These are phyloP conservation scores for Plantago major DNA, from an alignment of 257 asterid genomes.

Conservation along the genomic window DNA sequence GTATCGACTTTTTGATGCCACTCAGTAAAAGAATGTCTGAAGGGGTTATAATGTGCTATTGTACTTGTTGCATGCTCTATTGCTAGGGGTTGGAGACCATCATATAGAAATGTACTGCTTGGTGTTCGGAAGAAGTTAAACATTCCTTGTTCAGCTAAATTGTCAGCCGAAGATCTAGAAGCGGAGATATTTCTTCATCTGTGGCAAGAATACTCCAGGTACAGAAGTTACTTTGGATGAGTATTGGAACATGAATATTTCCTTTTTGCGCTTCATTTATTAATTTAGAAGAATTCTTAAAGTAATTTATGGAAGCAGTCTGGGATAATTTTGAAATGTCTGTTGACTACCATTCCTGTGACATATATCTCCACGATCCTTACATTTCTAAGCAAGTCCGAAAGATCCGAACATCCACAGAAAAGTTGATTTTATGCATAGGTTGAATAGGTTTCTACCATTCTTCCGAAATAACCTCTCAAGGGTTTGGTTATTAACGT, in stretches of 20 bases:
- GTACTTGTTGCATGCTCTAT: conserved; percentile 11
- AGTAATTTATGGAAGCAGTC: neutral
- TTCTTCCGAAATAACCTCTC: too few relatives aligned
- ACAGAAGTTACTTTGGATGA: conserved; percentile 14
- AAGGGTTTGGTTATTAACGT: too few relatives aligned
- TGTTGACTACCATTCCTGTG: too few relatives aligned
- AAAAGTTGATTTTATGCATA: too few relatives aligned
- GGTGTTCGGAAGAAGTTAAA: conserved; percentile 65
- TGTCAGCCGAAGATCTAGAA: conserved; percentile 81
- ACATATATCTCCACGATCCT: too few relatives aligned
- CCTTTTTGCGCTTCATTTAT: neutral
- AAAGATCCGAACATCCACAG: too few relatives aligned
- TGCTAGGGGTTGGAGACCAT: conserved; percentile 93
- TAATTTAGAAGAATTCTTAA: neutral
- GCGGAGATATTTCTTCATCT: conserved; percentile 90
- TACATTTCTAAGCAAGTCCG: too few relatives aligned
- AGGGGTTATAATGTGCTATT: conserved; percentile 9
- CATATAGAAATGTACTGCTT: conserved; percentile 78
- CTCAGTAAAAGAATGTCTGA: neutral
- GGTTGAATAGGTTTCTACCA: too few relatives aligned
- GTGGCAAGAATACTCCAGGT: conserved; percentile 83
- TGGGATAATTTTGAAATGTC: neutral
- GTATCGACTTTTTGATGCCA: neutral
- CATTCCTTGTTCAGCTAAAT: conserved; percentile 73
- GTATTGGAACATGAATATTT: neutral